Evolutionary conservation across 768 basidiomycete genomes (phyloP).

Genomic region (Royoungia palumana): DNA sequence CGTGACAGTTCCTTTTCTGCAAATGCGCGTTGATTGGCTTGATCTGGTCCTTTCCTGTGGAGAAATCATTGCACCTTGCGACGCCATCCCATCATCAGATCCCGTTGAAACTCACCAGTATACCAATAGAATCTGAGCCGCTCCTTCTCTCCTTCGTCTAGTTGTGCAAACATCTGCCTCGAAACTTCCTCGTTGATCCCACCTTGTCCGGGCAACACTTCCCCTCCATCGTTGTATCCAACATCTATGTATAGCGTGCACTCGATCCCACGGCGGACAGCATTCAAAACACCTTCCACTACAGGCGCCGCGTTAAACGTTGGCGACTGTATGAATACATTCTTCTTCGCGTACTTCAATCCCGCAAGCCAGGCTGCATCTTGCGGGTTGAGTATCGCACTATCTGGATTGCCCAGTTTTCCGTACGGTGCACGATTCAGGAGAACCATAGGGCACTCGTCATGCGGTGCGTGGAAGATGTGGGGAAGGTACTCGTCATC

Average conservation of each 20-base stretch:
- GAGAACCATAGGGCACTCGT: constrained; percentile 61
- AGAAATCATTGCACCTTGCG: background rate
- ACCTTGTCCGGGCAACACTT: constrained; percentile 63
- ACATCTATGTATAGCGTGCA: constrained; percentile 61
- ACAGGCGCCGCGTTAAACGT: constrained; percentile 67
- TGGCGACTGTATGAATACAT: constrained; percentile 72
- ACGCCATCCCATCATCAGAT: background rate
- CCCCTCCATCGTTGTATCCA: constrained; percentile 55
- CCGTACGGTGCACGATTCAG: constrained; percentile 62
- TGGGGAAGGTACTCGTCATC: constrained; percentile 60
- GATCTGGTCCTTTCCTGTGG: constrained; percentile 55
- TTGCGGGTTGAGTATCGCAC: constrained; percentile 52
- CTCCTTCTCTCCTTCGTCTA: constrained; percentile 44
- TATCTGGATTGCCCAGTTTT: constrained; percentile 41
- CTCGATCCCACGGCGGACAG: constrained; percentile 57
- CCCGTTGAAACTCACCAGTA: constrained; percentile 27
- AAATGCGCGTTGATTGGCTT: constrained; percentile 61
- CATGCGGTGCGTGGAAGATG: constrained; percentile 54
- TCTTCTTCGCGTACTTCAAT: constrained; percentile 54
- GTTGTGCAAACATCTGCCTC: constrained; percentile 50
- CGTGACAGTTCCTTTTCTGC: constrained; percentile 71
- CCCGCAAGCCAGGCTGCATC: constrained; percentile 67
- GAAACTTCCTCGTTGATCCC: constrained; percentile 72
- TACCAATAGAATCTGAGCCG: constrained; percentile 56
- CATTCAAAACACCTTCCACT: constrained; percentile 54